Base-by-base conservation (phyloP, 1,284 basidiomycete genomes). In the Phylloboletellus chloephorus region DNA sequence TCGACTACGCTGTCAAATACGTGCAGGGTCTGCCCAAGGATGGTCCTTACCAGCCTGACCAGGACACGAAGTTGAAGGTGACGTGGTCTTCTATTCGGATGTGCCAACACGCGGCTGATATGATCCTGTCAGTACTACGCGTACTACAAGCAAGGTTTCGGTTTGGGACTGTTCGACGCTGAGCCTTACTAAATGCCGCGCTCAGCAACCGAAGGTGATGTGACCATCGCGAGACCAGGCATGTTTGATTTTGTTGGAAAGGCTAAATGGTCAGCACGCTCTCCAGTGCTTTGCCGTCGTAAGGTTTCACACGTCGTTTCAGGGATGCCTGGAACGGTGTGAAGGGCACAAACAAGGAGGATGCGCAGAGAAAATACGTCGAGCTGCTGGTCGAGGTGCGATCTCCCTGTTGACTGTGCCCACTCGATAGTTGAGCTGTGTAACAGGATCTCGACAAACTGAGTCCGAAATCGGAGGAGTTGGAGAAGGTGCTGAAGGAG, bases 291-390 rank as follows among this genome's bases (percentile, higher is more conserved):
- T 32, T 16, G 23, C 33, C 40, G 17, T 40, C 41, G 24, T 42
- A 48, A 50, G 44, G 28, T 26, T 16, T 39, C 38, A 25, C 38
- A 19, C 20, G 31, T 20, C 13, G 19, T 15, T 13, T 8, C 35
- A 52, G 88, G 88, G 80, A 89, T 60, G 91, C 91, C n/a, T 94
- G 90, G 88, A 76, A 81, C 32, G 61, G 57, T n/a, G 72, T 86
- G 48, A 74, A 91, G 66, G 89, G 82, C 23, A 76, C 66, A 26
- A 72, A 76, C 39, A 74, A 77, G 64, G 86, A 89, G 56, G 80
- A 81, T 0, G 88, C 88, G 11, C 66, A 74, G 65, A 60, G 64
- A 37, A 70, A 76, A 56, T 95, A 94, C 56, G 85, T 93, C 46
- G 73, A 77, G 43, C 76, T 78, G 51, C 72, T 95, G 50, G 53